Evolutionary conservation across 228 moss, liverwort and hornwort genomes (phyloP), one percentile per base, ranked within the genome.

Genomic region (Sphagnum magellanicum): DNA sequence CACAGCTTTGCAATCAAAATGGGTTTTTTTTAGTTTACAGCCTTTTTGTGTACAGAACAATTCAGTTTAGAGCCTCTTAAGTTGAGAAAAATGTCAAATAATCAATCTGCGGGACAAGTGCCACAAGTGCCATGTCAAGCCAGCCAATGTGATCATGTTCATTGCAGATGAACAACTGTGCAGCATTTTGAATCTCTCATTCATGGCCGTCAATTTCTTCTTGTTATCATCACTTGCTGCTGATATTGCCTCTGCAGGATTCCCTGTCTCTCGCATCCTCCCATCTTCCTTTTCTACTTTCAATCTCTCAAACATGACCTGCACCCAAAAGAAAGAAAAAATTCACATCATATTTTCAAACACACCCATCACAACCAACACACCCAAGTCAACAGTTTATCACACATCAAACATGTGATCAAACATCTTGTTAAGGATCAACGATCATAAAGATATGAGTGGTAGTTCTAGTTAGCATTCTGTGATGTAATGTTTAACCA

Each of bases 261-360:
- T 32, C 16, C 76, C 67, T 11, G 63, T 76, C 7, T 83, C 83
- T 12, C 83, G 63, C 10, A 73, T 80, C 70, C 78, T 74, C 66
- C 86, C 86, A 70, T 87, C 86, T 61, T 97, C 96, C 71, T 86
- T 86, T 52, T 86, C 83, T 64, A 80, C 15, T 74, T 83, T 83
- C 76, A 87, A 68, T 65, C 83, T 80, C 72, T 87, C 80, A 66
- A 87, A 87, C 86, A 87, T 87, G 32, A 80, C 76, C 86, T 87
- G 86, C 80, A 69, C 62, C 68, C 70, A 13, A 63, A 60, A 6
- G 16, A 16, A 48, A 5, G 55, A 0, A 55, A 55, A 8, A 55
- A 8, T 55, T 55, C 32, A 32, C 32, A 32, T 32, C 32, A 32
- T 32, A 32, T 32, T 32, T 32, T 32, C 32, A 32, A 2, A 32